Evolutionary conservation across 2,329 filamentous ascomycete genomes (phyloP).

Genomic region (Colletotrichum viniferum): DNA sequence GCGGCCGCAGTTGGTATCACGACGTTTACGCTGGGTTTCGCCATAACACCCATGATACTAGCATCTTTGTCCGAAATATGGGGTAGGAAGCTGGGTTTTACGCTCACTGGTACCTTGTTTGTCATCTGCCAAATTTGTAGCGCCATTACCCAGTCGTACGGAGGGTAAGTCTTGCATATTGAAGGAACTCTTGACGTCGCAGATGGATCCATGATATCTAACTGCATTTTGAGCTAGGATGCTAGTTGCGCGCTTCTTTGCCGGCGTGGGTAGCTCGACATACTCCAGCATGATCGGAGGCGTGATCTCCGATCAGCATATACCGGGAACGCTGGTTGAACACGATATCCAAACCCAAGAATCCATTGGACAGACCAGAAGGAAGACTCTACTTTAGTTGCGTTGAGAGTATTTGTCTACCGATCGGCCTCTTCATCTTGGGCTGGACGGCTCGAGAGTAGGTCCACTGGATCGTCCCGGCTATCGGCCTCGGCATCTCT

Average conservation of each 20-base stretch:
- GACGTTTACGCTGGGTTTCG: constrained; percentile 81
- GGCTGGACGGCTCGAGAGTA: constrained; percentile 56
- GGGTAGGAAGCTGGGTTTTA: constrained; percentile 82
- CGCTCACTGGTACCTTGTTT: constrained; percentile 75
- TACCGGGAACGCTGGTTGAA: constrained; percentile 60
- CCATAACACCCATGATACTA: constrained; percentile 82
- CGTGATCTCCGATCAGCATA: constrained; percentile 76
- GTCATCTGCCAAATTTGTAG: constrained; percentile 73
- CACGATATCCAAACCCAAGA: constrained; percentile 24
- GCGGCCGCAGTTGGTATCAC: constrained; percentile 65
- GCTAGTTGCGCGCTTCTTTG: constrained; percentile 75
- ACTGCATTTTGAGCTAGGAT: constrained; percentile 52
- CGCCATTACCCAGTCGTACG: constrained; percentile 70
- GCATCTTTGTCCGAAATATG: constrained; percentile 89
- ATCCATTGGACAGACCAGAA: constrained; percentile 67
- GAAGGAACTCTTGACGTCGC: not conserved
- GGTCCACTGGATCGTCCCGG: constrained; percentile 58
- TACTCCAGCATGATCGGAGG: constrained; percentile 92
- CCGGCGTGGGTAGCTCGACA: constrained; percentile 74
- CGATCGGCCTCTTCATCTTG: constrained; percentile 64
- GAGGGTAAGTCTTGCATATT: constrained; percentile 36
- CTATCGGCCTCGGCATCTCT: constrained; percentile 61
- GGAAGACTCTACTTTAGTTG: constrained; percentile 76
- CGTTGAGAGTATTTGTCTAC: constrained; percentile 44
- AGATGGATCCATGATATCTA: not conserved